These are phyloP conservation scores for Ceratobasidium sp. DNA, from an alignment of 1,284 basidiomycete species.

Conservation along the genomic window DNA sequence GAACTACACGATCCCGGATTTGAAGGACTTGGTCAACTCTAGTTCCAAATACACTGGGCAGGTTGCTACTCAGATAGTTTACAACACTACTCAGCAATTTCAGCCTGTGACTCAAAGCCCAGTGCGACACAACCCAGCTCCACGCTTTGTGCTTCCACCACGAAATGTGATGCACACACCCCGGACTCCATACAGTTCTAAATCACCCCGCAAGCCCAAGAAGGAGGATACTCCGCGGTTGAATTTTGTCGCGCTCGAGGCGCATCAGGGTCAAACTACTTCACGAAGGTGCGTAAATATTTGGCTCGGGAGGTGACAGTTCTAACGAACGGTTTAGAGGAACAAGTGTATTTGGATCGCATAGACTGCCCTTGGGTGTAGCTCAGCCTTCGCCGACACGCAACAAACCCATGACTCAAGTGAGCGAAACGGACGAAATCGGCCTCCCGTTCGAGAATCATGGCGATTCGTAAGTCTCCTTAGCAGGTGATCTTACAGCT, in stretches of 20 bases:
- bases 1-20: constrained; percentile 29
- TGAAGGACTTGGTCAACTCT: constrained; percentile 10
- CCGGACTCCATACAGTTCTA: not conserved
- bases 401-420: not conserved
- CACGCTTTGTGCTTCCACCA: constrained; percentile 15
- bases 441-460: not conserved
- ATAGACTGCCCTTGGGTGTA: not conserved
- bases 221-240: constrained; percentile 4
- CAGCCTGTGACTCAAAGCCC: not conserved
- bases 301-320: not conserved
- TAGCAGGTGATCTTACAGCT: not conserved
- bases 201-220: not conserved
- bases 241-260: constrained; percentile 33
- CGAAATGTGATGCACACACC: constrained; percentile 2
- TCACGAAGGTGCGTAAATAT: constrained; percentile 1
- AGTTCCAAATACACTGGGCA: too few relatives aligned
- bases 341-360: not conserved
- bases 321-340: not conserved
- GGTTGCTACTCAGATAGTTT: too few relatives aligned
- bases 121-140: not conserved
- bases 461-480: not conserved
- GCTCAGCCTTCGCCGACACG: not conserved
- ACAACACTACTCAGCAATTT: too few relatives aligned
- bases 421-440: not conserved
- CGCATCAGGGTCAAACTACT: constrained; percentile 24